Percentiles rank a stretch among this genome's conserved stretches.
Evolutionary conservation across 306 rosid species (phyloP).

Genomic region (Gastrolobium villosum): DNA sequence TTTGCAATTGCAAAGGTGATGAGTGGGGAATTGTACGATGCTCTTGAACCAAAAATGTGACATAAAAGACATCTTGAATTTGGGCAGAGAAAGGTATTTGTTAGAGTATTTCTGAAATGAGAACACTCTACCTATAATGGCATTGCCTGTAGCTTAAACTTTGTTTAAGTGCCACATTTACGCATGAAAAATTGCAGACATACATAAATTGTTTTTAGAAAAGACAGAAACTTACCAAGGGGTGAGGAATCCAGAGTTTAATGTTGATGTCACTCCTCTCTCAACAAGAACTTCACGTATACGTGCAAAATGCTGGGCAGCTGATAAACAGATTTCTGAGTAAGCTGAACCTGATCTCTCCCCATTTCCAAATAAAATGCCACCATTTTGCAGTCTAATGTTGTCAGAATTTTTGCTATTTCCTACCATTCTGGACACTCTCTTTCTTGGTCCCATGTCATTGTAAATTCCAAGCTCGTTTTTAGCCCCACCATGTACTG

Average conservation of each 20-base stretch:
- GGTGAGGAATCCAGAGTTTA: slow-evolving; percentile 92
- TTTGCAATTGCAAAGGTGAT: slow-evolving; percentile 10
- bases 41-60: neutral
- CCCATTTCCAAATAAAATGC: slow-evolving; percentile 65
- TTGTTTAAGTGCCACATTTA: slow-evolving; percentile 14
- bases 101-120: slow-evolving; percentile 25
- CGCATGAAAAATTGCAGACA: neutral
- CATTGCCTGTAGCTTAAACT: neutral
- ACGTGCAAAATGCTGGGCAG: slow-evolving; percentile 87
- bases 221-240: slow-evolving; percentile 77
- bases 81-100: neutral
- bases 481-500: slow-evolving; percentile 55
- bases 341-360: slow-evolving; percentile 80
- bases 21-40: neutral
- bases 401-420: slow-evolving; percentile 60
- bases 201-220: neutral
- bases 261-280: slow-evolving; percentile 82
- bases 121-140: slow-evolving; percentile 8
- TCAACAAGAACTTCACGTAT: slow-evolving; percentile 94
- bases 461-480: slow-evolving; percentile 74
- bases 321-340: slow-evolving; percentile 78
- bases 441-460: slow-evolving; percentile 78
- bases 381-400: slow-evolving; percentile 62
- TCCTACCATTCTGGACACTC: slow-evolving; percentile 72
- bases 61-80: slow-evolving; percentile 2